Evolutionary conservation across 2,329 filamentous ascomycete species (phyloP).

Genomic region (Aspergillus ochraceus): DNA sequence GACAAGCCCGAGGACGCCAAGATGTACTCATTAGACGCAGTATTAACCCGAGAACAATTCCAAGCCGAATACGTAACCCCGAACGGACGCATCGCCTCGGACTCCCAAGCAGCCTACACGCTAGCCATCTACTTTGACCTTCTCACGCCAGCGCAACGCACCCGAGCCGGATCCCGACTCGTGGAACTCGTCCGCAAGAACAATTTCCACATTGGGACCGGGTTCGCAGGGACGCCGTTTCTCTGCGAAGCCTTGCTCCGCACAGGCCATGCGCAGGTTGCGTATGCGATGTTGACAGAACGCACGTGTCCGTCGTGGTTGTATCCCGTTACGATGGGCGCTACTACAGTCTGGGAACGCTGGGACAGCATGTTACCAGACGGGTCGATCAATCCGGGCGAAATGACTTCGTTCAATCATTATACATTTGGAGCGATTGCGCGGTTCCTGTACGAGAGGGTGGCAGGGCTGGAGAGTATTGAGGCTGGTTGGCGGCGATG

Average conservation of each 20-base stretch:
- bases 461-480: neutral
- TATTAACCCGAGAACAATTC: conserved; percentile 24
- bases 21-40: conserved; percentile 3
- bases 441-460: conserved; percentile 5
- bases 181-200: conserved; percentile 8
- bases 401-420: conserved; percentile 45
- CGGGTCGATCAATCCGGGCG: conserved; percentile 36
- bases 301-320: conserved; percentile 28
- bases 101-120: conserved; percentile 31
- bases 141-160: conserved; percentile 6
- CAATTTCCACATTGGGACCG: conserved; percentile 30
- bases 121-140: conserved; percentile 31
- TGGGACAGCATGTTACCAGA: conserved; percentile 42
- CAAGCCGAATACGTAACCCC: conserved; percentile 26
- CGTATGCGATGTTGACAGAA: conserved; percentile 12
- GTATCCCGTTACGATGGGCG: conserved; percentile 40
- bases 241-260: conserved; percentile 25
- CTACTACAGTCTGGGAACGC: conserved; percentile 44
- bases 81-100: conserved; percentile 23
- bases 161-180: neutral
- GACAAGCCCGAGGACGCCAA: conserved; percentile 17
- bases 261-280: neutral
- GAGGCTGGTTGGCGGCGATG: neutral
- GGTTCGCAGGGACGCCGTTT: conserved; percentile 28
- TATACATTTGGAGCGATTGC: conserved; percentile 42